phyloP scores from a whole-genome alignment of 1,284 basidiomycete species.

The Cryptococcus hybrid region DNA sequence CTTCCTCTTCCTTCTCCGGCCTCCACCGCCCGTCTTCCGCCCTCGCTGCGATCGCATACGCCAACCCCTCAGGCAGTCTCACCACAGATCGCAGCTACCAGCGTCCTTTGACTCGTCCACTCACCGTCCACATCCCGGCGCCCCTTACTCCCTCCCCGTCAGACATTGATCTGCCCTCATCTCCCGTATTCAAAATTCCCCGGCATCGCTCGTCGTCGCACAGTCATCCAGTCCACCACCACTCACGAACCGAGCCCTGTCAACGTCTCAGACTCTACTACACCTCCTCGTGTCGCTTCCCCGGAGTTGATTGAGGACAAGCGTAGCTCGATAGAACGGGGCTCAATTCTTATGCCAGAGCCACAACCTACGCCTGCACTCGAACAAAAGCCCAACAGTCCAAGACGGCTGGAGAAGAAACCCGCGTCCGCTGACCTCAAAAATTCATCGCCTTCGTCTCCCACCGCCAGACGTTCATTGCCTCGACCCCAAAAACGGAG shows the following conservation, averaged over 20 bases:
- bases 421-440: slow-evolving; percentile 21
- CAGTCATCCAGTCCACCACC: background rate
- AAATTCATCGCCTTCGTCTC: slow-evolving; percentile 18
- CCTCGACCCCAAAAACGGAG: slow-evolving; percentile 16
- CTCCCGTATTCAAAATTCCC: slow-evolving; percentile 32
- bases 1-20: too few species aligned
- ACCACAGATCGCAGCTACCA: too few species aligned
- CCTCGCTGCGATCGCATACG: too few species aligned
- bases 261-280: too few species aligned
- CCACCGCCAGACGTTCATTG: slow-evolving; percentile 23
- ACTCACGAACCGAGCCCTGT: background rate
- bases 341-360: slow-evolving; percentile 19
- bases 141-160: slow-evolving; percentile 13
- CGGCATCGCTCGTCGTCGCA: background rate
- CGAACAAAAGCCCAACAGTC: slow-evolving; percentile 10
- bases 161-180: slow-evolving; percentile 11
- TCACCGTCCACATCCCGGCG: slow-evolving; percentile 30
- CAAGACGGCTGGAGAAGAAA: slow-evolving; percentile 25
- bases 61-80: too few species aligned
- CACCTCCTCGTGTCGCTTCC: too few species aligned
- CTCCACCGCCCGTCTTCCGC: too few species aligned
- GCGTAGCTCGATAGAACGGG: slow-evolving; percentile 6
- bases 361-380: slow-evolving; percentile 10
- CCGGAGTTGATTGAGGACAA: background rate
- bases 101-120: slow-evolving; percentile 21